Evolutionary conservation across 768 basidiomycete genomes (phyloP), one percentile per base, ranked within the genome.

Genomic region (Erythrobasidium yunnanense): DNA sequence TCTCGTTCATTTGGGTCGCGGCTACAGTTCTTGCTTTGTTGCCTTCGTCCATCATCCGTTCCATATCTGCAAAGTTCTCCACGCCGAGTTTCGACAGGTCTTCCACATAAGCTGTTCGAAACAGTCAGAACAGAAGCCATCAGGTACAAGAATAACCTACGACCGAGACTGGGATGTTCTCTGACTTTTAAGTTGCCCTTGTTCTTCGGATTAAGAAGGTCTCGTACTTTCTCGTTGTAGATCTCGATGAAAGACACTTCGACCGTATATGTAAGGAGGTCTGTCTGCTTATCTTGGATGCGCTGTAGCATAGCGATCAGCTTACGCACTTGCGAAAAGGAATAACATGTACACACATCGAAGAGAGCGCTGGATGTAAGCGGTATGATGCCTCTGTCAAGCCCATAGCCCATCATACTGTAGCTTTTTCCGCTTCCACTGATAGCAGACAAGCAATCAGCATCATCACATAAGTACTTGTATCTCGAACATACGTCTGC

Each of bases 1-100:
- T 90, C 78, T 96, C 95, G 78, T 99, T 99, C 95, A 99, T 99
- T 77, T 95, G 91, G 22, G 95, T 99, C 25, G 95, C 92, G 22
- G 95, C 95, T 23, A 99, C 93, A 15, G 95, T 97, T 54, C 95
- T 81, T 55, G 95, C 77, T 79, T 97, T 96, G 77, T 96, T 99
- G 38, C 93, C 93, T 76, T 99, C 93, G 79, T 99, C 93, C 93
- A 97, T 97, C 74, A 99, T 85, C 4, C 86, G 90, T 87, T 95
- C 93, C 87, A 99, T 95, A 75, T 95, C 93, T 30, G 87, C 83
- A 75, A 92, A 97, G 76, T 81, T 87, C 74, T 83, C 85, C 49
- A 97, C 95, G 29, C 86, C 86, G 60, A 97, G 83, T 77, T 90
- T 90, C 73, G 89, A 90, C 65, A 99, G 81, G 78, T 93, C 90